Base-by-base conservation (phyloP, 1,284 basidiomycete genomes). In the Microbotryum intermedium region DNA sequence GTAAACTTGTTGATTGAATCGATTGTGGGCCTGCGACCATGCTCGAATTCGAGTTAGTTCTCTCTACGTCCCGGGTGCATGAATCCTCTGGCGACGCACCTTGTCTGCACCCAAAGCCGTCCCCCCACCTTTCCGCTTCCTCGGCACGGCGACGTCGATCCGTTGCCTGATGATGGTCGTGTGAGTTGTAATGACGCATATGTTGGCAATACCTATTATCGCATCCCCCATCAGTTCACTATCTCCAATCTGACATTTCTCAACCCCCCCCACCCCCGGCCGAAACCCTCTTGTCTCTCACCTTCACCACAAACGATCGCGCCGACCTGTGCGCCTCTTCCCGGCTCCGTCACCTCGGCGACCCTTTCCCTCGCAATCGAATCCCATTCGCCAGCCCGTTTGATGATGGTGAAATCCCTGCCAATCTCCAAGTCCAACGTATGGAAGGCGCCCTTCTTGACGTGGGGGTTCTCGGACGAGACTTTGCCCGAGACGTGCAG, bases 301-400 rank as follows among this genome's bases (percentile, higher is more conserved):
- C 83, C 85, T 79, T 98, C 95, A 43, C 95, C 94, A 62, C 90
- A 90, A 1, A 99, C 90, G 20, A 99, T 82, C 0, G 95, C 95
- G 10, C 89, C 95, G 1, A 99, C 88, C 74, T 99, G 94, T 3
- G 95, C 95, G 0, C 93, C 90, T 69, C 87, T 80, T 23, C 91
- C 92, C n/a, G 90, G 90, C 52, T 89, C 80, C 59, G 89, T 90
- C 42, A 90, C 83, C 69, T 98, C 95, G 56, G 86, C 80, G 0
- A 98, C 83, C 28, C 93, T 80, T 54, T 85, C 82, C 25, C 89
- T 74, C 7, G 92, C 87, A 56, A 98, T 78, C 60, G 86, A 88
- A 73, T 98, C 95, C 95, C 95, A 99, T 25, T 67, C 69, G 28
- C 81, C 79, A 55, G 85, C 83, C 0, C 77, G 74, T 75, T 98